Evolutionary conservation across 169 alveolate genomes (phyloP).

Genomic region (Toxoplasma gondii): DNA sequence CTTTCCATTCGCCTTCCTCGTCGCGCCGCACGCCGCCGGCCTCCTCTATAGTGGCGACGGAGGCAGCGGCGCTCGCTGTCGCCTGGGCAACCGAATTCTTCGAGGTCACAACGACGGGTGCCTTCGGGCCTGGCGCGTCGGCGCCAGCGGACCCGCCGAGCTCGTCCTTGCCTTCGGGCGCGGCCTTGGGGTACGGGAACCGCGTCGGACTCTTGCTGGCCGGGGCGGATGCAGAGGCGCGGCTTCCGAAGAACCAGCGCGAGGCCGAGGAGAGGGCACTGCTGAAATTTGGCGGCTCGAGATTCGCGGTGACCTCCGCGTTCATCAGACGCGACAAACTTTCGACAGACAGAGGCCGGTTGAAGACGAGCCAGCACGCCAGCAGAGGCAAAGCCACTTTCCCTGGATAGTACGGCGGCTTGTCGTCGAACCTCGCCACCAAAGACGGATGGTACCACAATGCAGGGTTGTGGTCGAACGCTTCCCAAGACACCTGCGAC

Average conservation of each 20-base stretch:
- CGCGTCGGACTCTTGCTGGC: neutral
- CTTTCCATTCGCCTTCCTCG: conserved; percentile 26
- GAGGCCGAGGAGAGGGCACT: conserved; percentile 13
- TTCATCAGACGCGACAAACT: conserved; percentile 82
- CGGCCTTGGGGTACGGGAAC: neutral
- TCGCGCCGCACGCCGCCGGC: neutral
- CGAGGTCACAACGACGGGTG: neutral
- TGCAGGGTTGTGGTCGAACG: conserved; percentile 85
- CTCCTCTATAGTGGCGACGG: conserved; percentile 8
- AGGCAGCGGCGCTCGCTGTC: conserved; percentile 6
- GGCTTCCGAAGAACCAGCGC: conserved; percentile 22
- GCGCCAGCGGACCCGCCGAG: neutral
- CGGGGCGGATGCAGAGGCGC: neutral
- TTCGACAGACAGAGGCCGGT: conserved; percentile 85
- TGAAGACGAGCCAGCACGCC: conserved; percentile 87
- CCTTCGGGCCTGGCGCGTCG: neutral
- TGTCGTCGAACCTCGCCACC: conserved; percentile 87
- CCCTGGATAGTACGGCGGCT: conserved; percentile 90
- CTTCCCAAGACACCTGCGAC: conserved; percentile 68
- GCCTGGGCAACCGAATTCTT: neutral
- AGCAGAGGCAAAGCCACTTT: conserved; percentile 89
- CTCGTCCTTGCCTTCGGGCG: neutral
- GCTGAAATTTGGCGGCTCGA: neutral
- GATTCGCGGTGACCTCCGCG: conserved; percentile 56
- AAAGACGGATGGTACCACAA: conserved; percentile 91